Percentiles rank a stretch among this genome's conserved stretches.
Evolutionary conservation across 371 early-diverging fungal species (phyloP).

Genomic region (Coemansia sp.): DNA sequence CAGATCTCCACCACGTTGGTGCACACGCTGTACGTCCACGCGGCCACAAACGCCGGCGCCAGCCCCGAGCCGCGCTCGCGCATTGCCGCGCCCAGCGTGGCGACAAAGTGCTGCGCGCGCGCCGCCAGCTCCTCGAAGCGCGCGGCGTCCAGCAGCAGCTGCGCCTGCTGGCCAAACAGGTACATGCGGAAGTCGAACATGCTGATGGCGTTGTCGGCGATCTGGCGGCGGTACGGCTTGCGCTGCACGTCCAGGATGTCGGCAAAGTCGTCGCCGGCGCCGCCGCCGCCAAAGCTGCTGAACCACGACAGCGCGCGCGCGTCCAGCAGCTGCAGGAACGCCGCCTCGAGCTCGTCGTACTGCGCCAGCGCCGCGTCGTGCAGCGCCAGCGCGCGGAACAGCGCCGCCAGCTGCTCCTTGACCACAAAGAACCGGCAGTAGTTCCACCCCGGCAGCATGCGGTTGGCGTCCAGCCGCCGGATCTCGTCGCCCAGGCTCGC

Average conservation of each 20-base stretch:
- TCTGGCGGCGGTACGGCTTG: slow-evolving; percentile 84
- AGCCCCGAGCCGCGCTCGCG: slow-evolving; percentile 44
- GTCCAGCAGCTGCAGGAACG: slow-evolving; percentile 82
- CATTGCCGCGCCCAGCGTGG: slow-evolving; percentile 33
- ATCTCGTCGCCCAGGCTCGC: slow-evolving; percentile 84
- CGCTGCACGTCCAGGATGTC: slow-evolving; percentile 73
- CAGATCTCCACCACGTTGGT: slow-evolving; percentile 50
- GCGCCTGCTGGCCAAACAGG: slow-evolving; percentile 85
- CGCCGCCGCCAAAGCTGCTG: slow-evolving; percentile 83
- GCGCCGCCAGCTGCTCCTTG: slow-evolving; percentile 88
- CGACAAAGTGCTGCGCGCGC: slow-evolving; percentile 41
- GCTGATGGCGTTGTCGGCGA: slow-evolving; percentile 85
- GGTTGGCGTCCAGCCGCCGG: slow-evolving; percentile 81
- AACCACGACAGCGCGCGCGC: slow-evolving; percentile 86
- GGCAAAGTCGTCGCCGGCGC: slow-evolving; percentile 81
- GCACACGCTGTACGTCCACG: slow-evolving; percentile 46
- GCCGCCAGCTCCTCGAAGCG: slow-evolving; percentile 49
- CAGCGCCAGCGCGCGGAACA: slow-evolving; percentile 83
- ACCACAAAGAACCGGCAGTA: slow-evolving; percentile 93
- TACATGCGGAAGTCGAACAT: slow-evolving; percentile 95
- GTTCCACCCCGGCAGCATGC: slow-evolving; percentile 97
- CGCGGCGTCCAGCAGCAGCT: slow-evolving; percentile 68
- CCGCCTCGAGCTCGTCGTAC: slow-evolving; percentile 95
- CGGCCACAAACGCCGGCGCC: slow-evolving; percentile 27
- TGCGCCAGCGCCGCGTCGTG: slow-evolving; percentile 86